Base-by-base conservation (phyloP, 139 green algal species). In the Coelastrella sp. region DNA sequence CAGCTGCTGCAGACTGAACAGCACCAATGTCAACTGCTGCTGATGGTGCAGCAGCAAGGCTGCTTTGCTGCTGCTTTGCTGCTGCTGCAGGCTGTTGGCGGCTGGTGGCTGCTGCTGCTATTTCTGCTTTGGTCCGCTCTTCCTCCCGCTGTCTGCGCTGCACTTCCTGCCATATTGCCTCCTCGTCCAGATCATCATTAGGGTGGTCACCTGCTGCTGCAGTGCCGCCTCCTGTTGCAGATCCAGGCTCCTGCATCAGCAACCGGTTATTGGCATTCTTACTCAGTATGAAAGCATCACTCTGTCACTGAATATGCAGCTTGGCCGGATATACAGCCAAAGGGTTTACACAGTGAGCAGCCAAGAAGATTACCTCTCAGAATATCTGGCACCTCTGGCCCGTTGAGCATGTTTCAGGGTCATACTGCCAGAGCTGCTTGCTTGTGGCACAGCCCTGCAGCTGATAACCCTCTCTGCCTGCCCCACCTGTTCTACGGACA, bases 401-500 rank as follows among this genome's bases (percentile, higher is more conserved):
- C 35, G 35, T 49, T 49, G 35, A 49, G 3, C 35, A 3, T 49
- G 35, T 49, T 49, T 49, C 35, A 49, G 35, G 35, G 35, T 49
- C 1, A 49, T 49, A 5, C 3, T 49, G 1, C 35, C 35, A 49
- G 35, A 49, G 35, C 35, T 49, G 35, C 35, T 49, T 49, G 35
- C 35, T 1, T 1, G 35, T 49, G 35, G 35, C 35, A 49, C 35
- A 49, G 35, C 35, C 35, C 35, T 49, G 35, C 35, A 49, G 35
- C 35, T 49, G 35, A 49, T 49, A 49, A 49, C 35, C 35, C 35
- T 49, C 35, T 49, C 35, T 49, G 35, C 35, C 35, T 49, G 35
- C 35, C 35, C 35, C 35, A 49, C 35, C 35, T 49, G 35, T 3
- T 94, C 92, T 82, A 96, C 92, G 60, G 93, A 96, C 91, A 95